Conservation (phyloP, 1,139 yeast genomes). For the Suhomyces atakaporum region DNA sequence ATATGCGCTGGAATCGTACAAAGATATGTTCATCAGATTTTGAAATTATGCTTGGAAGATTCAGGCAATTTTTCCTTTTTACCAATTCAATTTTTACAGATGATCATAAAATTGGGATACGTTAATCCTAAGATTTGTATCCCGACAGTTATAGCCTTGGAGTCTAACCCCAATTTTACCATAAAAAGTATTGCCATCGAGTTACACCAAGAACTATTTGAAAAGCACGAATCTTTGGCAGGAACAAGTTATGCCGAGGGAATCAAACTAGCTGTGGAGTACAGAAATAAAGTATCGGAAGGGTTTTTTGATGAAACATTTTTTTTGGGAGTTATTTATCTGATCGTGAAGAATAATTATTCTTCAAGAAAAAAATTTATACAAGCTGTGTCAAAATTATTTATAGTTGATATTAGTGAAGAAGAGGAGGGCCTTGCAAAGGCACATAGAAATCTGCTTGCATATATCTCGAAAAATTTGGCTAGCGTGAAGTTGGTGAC, state of each 20-base stretch:
- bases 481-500: conserved; percentile 37
- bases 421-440: conserved; percentile 12
- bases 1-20: conserved; percentile 74
- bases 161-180: conserved; percentile 50
- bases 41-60: conserved; percentile 50
- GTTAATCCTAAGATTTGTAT: conserved; percentile 73
- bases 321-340: conserved; percentile 37
- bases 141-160: conserved; percentile 69
- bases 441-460: conserved; percentile 29
- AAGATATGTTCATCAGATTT: conserved; percentile 52
- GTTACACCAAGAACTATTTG: conserved; percentile 57
- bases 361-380: conserved; percentile 51
- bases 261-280: conserved; percentile 53
- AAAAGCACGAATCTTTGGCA: conserved; percentile 69
- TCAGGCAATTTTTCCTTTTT: conserved; percentile 47
- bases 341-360: conserved; percentile 43
- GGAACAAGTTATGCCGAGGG: conserved; percentile 69
- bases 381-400: conserved; percentile 27
- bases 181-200: conserved; percentile 51
- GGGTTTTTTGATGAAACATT: conserved; percentile 20
- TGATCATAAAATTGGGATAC: conserved; percentile 63
- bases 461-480: conserved; percentile 41
- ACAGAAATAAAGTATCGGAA: conserved; percentile 33
- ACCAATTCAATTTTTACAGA: conserved; percentile 56
- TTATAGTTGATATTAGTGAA: conserved; percentile 20